Conservation (phyloP, 352 stramenopile genomes). For the Thalassiosira pacifica region DNA sequence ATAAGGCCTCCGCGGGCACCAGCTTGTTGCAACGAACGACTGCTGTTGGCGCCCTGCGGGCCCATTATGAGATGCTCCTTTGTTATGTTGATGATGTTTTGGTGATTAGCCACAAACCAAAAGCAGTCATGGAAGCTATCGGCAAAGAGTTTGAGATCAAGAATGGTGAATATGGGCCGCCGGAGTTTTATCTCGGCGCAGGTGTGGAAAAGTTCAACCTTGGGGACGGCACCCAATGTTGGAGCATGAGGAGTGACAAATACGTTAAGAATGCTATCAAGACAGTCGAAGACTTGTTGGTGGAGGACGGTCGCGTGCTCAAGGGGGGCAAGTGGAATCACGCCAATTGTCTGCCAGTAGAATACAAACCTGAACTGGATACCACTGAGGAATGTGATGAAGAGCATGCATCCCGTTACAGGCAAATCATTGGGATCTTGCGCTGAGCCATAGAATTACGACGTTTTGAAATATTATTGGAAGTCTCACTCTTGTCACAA, state of each 20-base stretch:
- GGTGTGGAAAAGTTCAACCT: too few relatives aligned
- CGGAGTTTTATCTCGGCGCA: slow-evolving; percentile 60
- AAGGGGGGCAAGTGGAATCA: not conserved
- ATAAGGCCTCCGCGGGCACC: too few relatives aligned
- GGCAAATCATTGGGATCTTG: slow-evolving; percentile 58
- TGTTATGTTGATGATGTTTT: too few relatives aligned
- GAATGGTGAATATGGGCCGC: slow-evolving; percentile 36
- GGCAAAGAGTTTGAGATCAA: slow-evolving; percentile 45
- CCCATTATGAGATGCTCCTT: too few relatives aligned
- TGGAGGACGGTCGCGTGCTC: slow-evolving; percentile 1
- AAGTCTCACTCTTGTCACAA: slow-evolving; percentile 65
- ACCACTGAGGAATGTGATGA: slow-evolving; percentile 4
- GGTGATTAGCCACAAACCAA: too few relatives aligned
- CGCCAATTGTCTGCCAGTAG: not conserved
- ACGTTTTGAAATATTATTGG: slow-evolving; percentile 61
- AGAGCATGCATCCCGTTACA: slow-evolving; percentile 34
- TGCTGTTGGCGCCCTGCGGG: too few relatives aligned
- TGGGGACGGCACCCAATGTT: not conserved
- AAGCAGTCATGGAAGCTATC: slow-evolving; percentile 39
- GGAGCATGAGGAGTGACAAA: slow-evolving; percentile 27
- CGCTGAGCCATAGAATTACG: slow-evolving; percentile 57
- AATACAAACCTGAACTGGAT: slow-evolving; percentile 45
- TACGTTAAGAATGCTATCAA: slow-evolving; percentile 55
- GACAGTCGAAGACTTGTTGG: slow-evolving; percentile 38
- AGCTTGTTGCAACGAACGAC: too few relatives aligned